Conservation (phyloP, 495 filamentous ascomycete species). For the Aspergillus sclerotiicarbonarius region DNA sequence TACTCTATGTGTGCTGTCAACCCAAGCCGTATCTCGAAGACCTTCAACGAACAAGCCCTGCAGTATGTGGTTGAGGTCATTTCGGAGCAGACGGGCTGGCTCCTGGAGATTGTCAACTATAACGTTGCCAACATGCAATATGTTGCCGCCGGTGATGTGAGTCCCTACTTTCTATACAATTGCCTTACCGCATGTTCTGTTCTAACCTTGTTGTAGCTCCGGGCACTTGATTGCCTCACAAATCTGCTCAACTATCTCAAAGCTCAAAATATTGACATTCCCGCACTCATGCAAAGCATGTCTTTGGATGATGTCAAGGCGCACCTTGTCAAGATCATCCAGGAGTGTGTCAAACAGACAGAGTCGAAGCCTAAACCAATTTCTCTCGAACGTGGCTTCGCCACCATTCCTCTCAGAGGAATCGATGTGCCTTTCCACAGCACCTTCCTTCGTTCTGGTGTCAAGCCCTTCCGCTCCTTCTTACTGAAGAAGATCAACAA, state of each 20-base stretch:
- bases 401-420: conserved; percentile 92
- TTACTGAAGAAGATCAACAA: conserved; percentile 99
- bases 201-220: conserved; percentile 53
- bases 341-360: conserved; percentile 78
- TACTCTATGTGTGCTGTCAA: conserved; percentile 99
- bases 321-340: conserved; percentile 82
- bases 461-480: conserved; percentile 97
- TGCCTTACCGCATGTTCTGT: background rate
- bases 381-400: conserved; percentile 88
- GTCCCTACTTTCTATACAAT: conserved; percentile 10
- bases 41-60: conserved; percentile 93
- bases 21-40: conserved; percentile 93
- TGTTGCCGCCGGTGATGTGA: conserved; percentile 87
- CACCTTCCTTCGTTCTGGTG: conserved; percentile 93
- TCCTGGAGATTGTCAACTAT: conserved; percentile 98
- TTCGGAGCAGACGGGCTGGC: conserved; percentile 86
- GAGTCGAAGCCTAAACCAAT: conserved; percentile 83
- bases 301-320: conserved; percentile 79
- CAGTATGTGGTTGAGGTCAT: conserved; percentile 95
- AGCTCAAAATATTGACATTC: conserved; percentile 92
- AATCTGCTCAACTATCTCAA: conserved; percentile 93
- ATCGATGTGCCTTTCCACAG: conserved; percentile 99
- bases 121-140: conserved; percentile 99
- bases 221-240: conserved; percentile 90
- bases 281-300: conserved; percentile 80